Evolutionary conservation across 306 rosid species (phyloP), one percentile per base, ranked within the genome.

Genomic region (Hippophae gyantsensis): DNA sequence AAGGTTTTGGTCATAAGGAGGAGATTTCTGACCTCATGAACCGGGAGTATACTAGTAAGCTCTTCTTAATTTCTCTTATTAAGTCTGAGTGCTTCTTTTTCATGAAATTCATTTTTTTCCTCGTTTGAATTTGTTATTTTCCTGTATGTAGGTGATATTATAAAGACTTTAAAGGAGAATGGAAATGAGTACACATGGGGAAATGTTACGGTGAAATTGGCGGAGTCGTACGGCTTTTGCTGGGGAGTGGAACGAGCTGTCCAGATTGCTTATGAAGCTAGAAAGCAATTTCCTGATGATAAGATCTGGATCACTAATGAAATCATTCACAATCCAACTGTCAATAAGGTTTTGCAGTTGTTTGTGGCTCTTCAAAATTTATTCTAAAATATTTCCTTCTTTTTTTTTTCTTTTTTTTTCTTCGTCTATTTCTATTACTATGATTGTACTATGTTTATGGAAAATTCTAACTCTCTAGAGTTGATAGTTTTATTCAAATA

Each of bases 161-260:
- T 92, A 12, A 86, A 92, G 82, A 92, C 86, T 40, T 63, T 92
- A 78, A 85, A 85, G 78, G 95, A 85, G 55, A 83, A 83, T 68
- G 95, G 76, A 43, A 41, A 63, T 68, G 95, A 83, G 76, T 85
- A 92, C 72, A 84, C 80, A 13, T 88, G 99, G 99, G 96, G 95
- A 59, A 74, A 67, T 62, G 97, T 93, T 57, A 93, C 90, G 0
- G 99, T 93, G 71, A 86, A 79, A 74, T 74, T 93, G 56, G 99
- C 97, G 18, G 96, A 93, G 63, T 38, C 99, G 2, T 93, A 73
- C 81, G 99, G 97, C 3, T 93, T 88, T 69, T 93, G 99, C 58
- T 88, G 97, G 99, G 99, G 97, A 8, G 99, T 93, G 6, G 99
- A 93, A 74, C 79, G 99, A 57, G 96, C 97, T 43, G 94, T 93